Conservation (phyloP, 1,139 yeast species). For the Pichia terricola region DNA sequence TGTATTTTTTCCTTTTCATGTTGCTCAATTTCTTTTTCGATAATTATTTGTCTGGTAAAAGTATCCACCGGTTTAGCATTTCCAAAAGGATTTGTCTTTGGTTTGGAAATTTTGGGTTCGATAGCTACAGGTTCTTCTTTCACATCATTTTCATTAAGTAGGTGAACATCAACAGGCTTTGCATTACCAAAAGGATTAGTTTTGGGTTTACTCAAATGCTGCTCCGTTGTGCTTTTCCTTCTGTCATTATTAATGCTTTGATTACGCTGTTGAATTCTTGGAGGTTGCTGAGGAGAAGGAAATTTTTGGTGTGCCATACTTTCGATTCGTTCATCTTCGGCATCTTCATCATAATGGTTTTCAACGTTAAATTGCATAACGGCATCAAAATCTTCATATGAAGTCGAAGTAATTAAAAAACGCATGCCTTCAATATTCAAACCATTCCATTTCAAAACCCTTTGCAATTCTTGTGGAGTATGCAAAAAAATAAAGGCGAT, state of each 20-base stretch:
- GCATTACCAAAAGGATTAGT: constrained; percentile 1
- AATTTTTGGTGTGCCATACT: neutral
- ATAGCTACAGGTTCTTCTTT: neutral
- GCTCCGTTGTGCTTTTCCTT: neutral
- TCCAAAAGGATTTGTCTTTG: constrained; percentile 42
- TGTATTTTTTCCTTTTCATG: constrained; percentile 45
- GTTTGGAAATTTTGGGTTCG: constrained; percentile 20
- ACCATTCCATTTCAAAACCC: constrained; percentile 25
- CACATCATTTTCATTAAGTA: neutral
- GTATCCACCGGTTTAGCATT: constrained; percentile 46
- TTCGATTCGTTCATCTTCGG: constrained; percentile 18
- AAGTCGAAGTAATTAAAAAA: constrained; percentile 14
- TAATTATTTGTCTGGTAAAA: constrained; percentile 34
- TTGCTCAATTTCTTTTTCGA: constrained; percentile 39
- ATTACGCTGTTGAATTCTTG: neutral
- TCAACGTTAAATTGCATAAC: constrained; percentile 18
- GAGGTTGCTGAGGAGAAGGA: neutral
- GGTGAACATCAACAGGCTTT: constrained; percentile 2
- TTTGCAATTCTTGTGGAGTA: constrained; percentile 19
- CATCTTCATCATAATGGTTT: constrained; percentile 20
- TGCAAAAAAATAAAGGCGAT: constrained; percentile 23
- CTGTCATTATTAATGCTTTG: neutral
- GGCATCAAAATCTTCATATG: constrained; percentile 9
- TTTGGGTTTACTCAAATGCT: neutral
- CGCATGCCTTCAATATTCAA: constrained; percentile 20